phyloP scores from a whole-genome alignment of 305 asterid species.

The Vinca major region DNA sequence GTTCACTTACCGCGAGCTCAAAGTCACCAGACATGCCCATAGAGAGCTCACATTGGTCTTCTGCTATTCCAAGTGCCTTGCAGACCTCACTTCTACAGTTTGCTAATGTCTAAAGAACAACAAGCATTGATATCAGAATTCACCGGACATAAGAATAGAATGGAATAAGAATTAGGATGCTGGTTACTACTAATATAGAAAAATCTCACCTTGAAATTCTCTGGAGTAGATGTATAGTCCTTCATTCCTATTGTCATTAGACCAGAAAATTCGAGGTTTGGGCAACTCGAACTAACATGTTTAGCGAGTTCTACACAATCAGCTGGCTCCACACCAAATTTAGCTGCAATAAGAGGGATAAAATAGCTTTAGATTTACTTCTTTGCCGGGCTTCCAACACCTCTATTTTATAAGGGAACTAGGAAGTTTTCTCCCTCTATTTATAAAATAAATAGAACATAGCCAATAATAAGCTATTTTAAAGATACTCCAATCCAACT shows the following conservation, averaged over 20 bases:
- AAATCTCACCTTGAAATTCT: constrained; percentile 71
- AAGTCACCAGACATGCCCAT: constrained; percentile 99
- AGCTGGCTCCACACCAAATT: constrained; percentile 74
- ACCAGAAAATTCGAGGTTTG: constrained; percentile 80
- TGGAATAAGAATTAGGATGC: constrained; percentile 1
- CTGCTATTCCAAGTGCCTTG: constrained; percentile 57
- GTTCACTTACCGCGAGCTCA: constrained; percentile 83
- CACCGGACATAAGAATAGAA: constrained; percentile 5
- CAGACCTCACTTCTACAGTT: constrained; percentile 74
- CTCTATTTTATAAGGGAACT: not conserved
- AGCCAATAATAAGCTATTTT: too few relatives aligned
- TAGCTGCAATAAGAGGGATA: constrained; percentile 45
- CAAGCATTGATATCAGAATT: constrained; percentile 20
- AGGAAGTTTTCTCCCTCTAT: not conserved
- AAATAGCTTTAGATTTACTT: not conserved
- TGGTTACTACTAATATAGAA: constrained; percentile 5
- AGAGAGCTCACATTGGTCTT: constrained; percentile 71
- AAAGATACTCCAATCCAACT: constrained; percentile 4
- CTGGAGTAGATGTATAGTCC: constrained; percentile 93
- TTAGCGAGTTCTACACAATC: constrained; percentile 64
- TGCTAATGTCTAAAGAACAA: constrained; percentile 52
- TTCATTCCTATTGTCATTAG: constrained; percentile 95
- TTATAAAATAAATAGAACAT: not conserved
- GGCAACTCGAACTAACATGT: constrained; percentile 52
- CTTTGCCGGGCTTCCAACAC: not conserved